Conservation (phyloP, 2,329 filamentous ascomycete species). For the Alternaria sp. region DNA sequence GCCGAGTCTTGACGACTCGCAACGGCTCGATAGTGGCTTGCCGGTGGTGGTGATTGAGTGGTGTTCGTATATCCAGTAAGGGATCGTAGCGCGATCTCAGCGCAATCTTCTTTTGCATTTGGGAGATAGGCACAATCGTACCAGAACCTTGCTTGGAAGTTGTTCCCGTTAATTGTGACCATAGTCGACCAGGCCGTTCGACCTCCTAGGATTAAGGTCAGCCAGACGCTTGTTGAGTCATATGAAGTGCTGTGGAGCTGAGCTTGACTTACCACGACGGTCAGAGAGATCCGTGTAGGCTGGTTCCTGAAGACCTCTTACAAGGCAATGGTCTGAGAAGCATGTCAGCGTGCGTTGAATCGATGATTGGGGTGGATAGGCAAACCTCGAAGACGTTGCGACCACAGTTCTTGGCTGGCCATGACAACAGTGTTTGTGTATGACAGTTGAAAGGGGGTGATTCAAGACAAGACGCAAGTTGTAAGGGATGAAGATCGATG, state of each 20-base stretch:
- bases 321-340: conserved; percentile 45
- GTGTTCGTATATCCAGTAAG: conserved; percentile 33
- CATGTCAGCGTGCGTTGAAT: conserved; percentile 8
- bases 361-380: neutral
- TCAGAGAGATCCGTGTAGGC: conserved; percentile 50
- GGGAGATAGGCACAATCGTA: conserved; percentile 47
- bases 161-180: conserved; percentile 35
- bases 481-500: neutral
- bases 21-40: conserved; percentile 31
- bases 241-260: neutral
- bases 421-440: conserved; percentile 20
- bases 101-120: conserved; percentile 50
- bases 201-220: conserved; percentile 35
- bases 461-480: neutral
- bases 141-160: conserved; percentile 48
- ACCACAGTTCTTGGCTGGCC: conserved; percentile 33
- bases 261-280: conserved; percentile 42
- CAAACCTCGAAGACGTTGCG: conserved; percentile 42
- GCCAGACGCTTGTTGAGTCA: conserved; percentile 1
- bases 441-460: neutral
- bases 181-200: conserved; percentile 51
- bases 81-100: conserved; percentile 42
- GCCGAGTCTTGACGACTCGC: conserved; percentile 10
- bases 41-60: conserved; percentile 32
- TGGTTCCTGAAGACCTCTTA: conserved; percentile 35